Evolutionary conservation across 768 basidiomycete species (phyloP), one percentile per base, ranked within the genome.

Genomic region (Roridomyces roridus): DNA sequence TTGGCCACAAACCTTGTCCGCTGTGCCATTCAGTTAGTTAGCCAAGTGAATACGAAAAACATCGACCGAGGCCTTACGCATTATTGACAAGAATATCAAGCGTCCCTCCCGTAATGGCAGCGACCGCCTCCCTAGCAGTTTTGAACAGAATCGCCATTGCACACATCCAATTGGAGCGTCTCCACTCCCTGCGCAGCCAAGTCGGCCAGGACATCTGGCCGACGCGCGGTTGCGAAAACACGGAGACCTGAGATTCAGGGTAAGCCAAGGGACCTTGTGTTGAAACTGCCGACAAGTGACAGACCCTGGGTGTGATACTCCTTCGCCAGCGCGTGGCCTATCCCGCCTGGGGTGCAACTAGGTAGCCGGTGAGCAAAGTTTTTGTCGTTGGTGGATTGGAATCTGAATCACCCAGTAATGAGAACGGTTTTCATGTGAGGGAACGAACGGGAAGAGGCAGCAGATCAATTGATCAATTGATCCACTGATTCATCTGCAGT

Each of bases 1-100:
- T 6, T 6, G 29, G 6, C 14, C 14, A n/a, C n/a, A n/a, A n/a
- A n/a, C n/a, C n/a, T n/a, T n/a, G n/a, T n/a, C n/a, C n/a, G n/a
- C n/a, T n/a, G n/a, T n/a, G n/a, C n/a, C n/a, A n/a, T n/a, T n/a
- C n/a, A n/a, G n/a, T n/a, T n/a, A n/a, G n/a, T n/a, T n/a, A n/a
- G n/a, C n/a, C n/a, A n/a, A n/a, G n/a, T n/a, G n/a, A n/a, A n/a
- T n/a, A n/a, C n/a, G n/a, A n/a, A n/a, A n/a, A n/a, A n/a, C 6
- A 7, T 7, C 29, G 29, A 31, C 29, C 7, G 29, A 31, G 29
- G 10, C 54, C 60, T 40, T 37, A 70, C 68, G 68, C 67, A 48
- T 70, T 70, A 40, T 66, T 73, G 12, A 72, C 67, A 11, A 72
- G 59, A 17, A 73, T 64, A 45, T 73, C 69, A 6, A 73, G 65